phyloP scores from a whole-genome alignment of 768 basidiomycete genomes.

The Suillus subluteus region DNA sequence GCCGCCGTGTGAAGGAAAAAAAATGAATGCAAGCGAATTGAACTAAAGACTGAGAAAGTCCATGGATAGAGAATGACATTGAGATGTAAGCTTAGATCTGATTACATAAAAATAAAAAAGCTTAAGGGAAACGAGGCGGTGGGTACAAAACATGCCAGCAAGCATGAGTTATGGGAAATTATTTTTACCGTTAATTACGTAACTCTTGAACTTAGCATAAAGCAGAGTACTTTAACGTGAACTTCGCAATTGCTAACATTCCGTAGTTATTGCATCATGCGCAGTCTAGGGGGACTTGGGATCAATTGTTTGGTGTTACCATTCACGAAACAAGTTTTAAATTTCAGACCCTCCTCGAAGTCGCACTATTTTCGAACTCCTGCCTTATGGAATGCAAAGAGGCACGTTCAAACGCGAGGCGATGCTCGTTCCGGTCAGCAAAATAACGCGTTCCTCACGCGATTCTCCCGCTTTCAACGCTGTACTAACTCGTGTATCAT shows the following conservation, averaged over 20 bases:
- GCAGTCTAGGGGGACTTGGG: background rate
- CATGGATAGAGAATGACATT: conserved; percentile 18
- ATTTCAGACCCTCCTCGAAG: conserved; percentile 7
- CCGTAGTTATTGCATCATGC: background rate
- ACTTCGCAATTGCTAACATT: background rate
- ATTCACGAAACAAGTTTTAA: background rate
- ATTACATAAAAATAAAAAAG: conserved; percentile 15
- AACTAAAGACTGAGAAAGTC: conserved; percentile 19
- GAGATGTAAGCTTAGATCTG: conserved; percentile 14
- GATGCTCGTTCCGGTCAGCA: conserved; percentile 18
- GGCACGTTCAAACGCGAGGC: conserved; percentile 10
- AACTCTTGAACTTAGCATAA: conserved; percentile 7
- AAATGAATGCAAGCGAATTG: conserved; percentile 17
- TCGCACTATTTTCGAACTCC: conserved; percentile 17
- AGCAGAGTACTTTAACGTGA: background rate
- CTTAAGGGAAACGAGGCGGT: conserved; percentile 14
- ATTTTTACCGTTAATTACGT: conserved; percentile 18
- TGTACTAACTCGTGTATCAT: background rate
- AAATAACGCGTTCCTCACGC: conserved; percentile 9
- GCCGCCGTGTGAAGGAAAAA: conserved; percentile 38
- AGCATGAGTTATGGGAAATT: conserved; percentile 3
- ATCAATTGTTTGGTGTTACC: background rate
- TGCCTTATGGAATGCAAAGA: conserved; percentile 14
- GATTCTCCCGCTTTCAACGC: conserved; percentile 6
- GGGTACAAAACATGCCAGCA: conserved; percentile 13